Conservation (phyloP, 805 yeast species). For the Saccharomycopsis sp. region DNA sequence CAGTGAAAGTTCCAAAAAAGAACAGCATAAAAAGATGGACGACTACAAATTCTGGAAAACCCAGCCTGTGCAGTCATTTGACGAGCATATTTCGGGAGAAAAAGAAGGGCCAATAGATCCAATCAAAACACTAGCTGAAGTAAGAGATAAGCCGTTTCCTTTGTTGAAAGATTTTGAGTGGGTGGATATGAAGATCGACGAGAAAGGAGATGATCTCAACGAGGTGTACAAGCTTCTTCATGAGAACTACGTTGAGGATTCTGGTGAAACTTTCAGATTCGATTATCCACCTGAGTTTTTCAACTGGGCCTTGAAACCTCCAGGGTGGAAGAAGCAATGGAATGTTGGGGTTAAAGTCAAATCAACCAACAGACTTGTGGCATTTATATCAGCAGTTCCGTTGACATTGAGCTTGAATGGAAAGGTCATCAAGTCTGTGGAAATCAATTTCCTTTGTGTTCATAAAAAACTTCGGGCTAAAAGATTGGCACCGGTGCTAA, state of each 20-base stretch:
- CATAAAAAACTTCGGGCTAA: constrained; percentile 93
- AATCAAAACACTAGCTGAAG: constrained; percentile 60
- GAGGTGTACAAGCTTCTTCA: constrained; percentile 77
- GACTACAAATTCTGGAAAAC: constrained; percentile 97
- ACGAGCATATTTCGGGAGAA: constrained; percentile 46
- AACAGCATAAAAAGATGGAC: constrained; percentile 60
- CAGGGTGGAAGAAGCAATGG: constrained; percentile 89
- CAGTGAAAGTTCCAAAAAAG: not conserved
- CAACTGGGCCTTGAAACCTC: constrained; percentile 90
- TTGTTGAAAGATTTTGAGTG: constrained; percentile 81
- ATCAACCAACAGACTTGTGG: constrained; percentile 70
- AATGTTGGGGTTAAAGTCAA: constrained; percentile 88
- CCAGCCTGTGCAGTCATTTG: constrained; percentile 83
- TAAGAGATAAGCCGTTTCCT: constrained; percentile 64
- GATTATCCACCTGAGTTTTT: constrained; percentile 78
- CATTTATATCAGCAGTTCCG: constrained; percentile 90
- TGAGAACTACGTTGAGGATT: constrained; percentile 92
- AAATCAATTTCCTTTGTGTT: constrained; percentile 88
- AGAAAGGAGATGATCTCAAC: constrained; percentile 47
- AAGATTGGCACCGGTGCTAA: constrained; percentile 88
- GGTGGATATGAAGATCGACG: constrained; percentile 66
- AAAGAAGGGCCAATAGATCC: constrained; percentile 77
- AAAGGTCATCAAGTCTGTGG: constrained; percentile 57
- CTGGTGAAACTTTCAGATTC: constrained; percentile 86
- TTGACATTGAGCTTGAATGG: constrained; percentile 56